Conservation (phyloP, 2,329 filamentous ascomycete genomes). For the Sporothrix sp. region DNA sequence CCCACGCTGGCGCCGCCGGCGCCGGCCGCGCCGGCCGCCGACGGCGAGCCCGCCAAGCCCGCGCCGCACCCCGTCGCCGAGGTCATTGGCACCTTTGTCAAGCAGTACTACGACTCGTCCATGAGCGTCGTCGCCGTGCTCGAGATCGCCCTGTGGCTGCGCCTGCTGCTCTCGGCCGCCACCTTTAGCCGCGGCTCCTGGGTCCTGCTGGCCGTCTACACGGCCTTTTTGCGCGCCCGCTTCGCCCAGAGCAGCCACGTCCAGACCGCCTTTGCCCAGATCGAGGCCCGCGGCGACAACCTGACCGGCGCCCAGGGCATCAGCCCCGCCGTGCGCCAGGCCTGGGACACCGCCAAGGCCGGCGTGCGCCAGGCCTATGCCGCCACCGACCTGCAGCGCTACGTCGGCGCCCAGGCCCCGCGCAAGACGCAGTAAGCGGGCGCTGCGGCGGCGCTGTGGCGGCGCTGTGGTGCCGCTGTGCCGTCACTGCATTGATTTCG, state of each 20-base stretch:
- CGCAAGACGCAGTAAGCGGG: constrained; percentile 46
- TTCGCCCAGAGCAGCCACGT: constrained; percentile 87
- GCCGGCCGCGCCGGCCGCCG: constrained; percentile 38
- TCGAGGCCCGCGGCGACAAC: constrained; percentile 69
- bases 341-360: constrained; percentile 72
- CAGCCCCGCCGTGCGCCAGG: constrained; percentile 66
- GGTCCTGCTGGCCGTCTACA: constrained; percentile 79
- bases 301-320: constrained; percentile 78
- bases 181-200: constrained; percentile 86
- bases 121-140: constrained; percentile 88
- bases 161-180: constrained; percentile 69
- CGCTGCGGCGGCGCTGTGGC: too few species aligned
- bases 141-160: constrained; percentile 80
- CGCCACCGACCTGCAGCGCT: constrained; percentile 67
- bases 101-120: constrained; percentile 92
- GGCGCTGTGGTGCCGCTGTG: not conserved
- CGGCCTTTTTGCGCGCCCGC: constrained; percentile 82
- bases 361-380: constrained; percentile 64
- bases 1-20: constrained; percentile 68
- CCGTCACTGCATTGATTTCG: too few species aligned
- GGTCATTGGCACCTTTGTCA: constrained; percentile 84
- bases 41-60: constrained; percentile 38
- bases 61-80: constrained; percentile 58
- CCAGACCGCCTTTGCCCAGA: constrained; percentile 65
- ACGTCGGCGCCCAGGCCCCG: constrained; percentile 42